phyloP scores from a whole-genome alignment of 2,329 filamentous ascomycete species.

The Calonectria pseudoreteaudii region DNA sequence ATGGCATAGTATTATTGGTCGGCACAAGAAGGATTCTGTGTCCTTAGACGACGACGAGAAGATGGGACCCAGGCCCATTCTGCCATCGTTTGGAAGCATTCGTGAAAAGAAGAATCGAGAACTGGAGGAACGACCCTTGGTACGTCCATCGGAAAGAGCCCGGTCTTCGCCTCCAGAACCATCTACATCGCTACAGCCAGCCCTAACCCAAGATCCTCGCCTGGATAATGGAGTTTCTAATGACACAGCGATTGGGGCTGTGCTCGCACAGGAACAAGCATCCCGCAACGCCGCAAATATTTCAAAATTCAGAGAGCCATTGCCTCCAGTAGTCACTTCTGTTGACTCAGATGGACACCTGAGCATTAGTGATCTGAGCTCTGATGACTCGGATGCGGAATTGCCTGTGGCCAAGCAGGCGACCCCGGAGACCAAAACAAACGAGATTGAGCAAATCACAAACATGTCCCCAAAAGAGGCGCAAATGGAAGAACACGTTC shows the following conservation, averaged over 20 bases:
- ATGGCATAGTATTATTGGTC: conserved; percentile 65
- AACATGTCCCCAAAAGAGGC: background rate
- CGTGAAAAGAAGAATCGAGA: conserved; percentile 70
- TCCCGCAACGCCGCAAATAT: conserved; percentile 67
- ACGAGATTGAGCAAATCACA: background rate
- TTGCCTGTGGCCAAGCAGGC: background rate
- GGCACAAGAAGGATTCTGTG: conserved; percentile 59
- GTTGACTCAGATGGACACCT: conserved; percentile 74
- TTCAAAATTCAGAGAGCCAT: conserved; percentile 70
- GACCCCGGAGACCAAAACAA: background rate
- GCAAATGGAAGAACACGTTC: conserved; percentile 44
- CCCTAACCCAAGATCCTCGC: conserved; percentile 38
- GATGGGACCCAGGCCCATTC: conserved; percentile 79
- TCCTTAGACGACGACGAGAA: conserved; percentile 71
- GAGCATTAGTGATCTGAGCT: conserved; percentile 63
- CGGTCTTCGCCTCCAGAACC: conserved; percentile 39
- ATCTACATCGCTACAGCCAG: conserved; percentile 33
- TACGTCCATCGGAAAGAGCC: conserved; percentile 61
- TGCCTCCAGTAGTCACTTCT: conserved; percentile 78
- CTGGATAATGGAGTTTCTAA: conserved; percentile 63
- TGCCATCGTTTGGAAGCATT: conserved; percentile 82
- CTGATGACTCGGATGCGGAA: conserved; percentile 44
- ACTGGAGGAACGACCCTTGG: conserved; percentile 66
- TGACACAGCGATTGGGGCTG: conserved; percentile 68
- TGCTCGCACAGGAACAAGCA: conserved; percentile 66